Base-by-base conservation (phyloP, 768 basidiomycete species). In the Rossbeevera mucosa region DNA sequence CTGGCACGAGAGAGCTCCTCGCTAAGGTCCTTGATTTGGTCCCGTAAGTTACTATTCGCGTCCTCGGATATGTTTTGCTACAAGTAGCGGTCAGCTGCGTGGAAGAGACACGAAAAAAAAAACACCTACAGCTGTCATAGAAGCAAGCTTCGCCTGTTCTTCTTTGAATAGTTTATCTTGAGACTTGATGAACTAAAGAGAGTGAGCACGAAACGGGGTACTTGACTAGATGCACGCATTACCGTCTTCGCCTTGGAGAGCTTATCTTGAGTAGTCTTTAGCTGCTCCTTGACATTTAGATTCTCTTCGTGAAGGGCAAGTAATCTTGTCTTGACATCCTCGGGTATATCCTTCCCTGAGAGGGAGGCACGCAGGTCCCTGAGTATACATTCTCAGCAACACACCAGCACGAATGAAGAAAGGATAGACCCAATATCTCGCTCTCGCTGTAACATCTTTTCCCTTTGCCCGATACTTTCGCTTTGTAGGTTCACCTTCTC, bases 401-500 rank as follows among this genome's bases (percentile, higher is more conserved):
- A 47, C 31, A 29, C 22, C 5, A 2, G 11, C 47, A 51, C 40
- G 55, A 52, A 22, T 25, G 18, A 49, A 48, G 16, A 42, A 30
- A 29, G 55, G 64, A 57, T 76, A 38, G 63, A 91, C 88, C 90
- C 86, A 64, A 92, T 85, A 56, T 88, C 88, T 43, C 87, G 82
- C 65, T 95, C 93, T 44, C 91, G 80, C 62, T 88, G 86, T 31
- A 97, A 74, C 81, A 92, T 83, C 64, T 74, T 82, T 64, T 96
- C 95, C 47, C 94, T 76, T 59, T 94, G 88, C 13, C 84, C 84
- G 56, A 97, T 92, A n/a, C 89, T 86, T 44, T 93, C 90, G 60
- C 83, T 86, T 67, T 96, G 95, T 33, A 95, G 71, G 55, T 78
- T 88, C 50, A 96, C 87, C 71, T 97, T 97, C 67, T 97, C 94